Percentiles rank a stretch among this genome's conserved stretches.
Evolutionary conservation across 192 early-diverging fungal genomes (phyloP).

Genomic region (Hyaloraphidium curvatum): DNA sequence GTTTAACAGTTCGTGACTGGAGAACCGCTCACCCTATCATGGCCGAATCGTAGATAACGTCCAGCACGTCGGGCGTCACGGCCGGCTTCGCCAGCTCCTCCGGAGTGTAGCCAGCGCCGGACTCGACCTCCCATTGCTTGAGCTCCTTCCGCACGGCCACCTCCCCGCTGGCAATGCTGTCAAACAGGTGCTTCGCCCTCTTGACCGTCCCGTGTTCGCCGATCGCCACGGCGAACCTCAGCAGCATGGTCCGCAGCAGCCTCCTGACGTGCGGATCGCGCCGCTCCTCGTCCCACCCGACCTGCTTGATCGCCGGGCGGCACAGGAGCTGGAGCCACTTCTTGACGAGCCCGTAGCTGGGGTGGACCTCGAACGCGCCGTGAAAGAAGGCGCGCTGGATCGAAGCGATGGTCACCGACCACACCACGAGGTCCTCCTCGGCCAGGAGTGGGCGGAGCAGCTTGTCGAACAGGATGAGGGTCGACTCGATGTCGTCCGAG

Average conservation of each 20-base stretch:
- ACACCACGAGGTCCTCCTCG: slow-evolving; percentile 11
- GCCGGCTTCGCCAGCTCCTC: not conserved
- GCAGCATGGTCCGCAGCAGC: slow-evolving; percentile 8
- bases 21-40: slow-evolving; percentile 7
- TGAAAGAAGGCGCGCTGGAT: slow-evolving; percentile 6
- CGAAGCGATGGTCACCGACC: slow-evolving; percentile 7
- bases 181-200: slow-evolving; percentile 1
- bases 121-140: slow-evolving; percentile 9
- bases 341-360: slow-evolving; percentile 5
- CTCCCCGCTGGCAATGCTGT: not conserved
- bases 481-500: not conserved
- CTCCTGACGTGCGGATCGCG: slow-evolving; percentile 6
- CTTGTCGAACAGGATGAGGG: slow-evolving; percentile 3
- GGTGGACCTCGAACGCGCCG: slow-evolving; percentile 1
- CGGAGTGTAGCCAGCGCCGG: not conserved
- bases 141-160: not conserved
- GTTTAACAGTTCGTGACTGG: not conserved
- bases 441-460: not conserved
- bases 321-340: slow-evolving; percentile 4
- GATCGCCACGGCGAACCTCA: slow-evolving; percentile 10
- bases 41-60: slow-evolving; percentile 16
- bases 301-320: not conserved
- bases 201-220: slow-evolving; percentile 4
- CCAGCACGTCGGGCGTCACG: slow-evolving; percentile 11
- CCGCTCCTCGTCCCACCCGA: slow-evolving; percentile 8